Base-by-base conservation (phyloP, 306 rosid genomes). In the Sophora flavescens region DNA sequence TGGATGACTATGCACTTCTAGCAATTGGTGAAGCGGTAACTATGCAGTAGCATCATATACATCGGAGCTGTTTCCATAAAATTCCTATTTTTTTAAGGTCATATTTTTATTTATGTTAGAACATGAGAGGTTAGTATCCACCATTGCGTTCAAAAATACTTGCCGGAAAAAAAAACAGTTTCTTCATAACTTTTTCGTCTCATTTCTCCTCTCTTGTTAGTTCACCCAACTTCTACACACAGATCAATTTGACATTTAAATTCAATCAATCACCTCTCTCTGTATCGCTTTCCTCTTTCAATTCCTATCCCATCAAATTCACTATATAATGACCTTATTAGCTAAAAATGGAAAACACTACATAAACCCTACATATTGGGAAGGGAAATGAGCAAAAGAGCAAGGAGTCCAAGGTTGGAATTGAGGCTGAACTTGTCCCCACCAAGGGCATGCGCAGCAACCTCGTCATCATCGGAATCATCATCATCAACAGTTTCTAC, bases 161-260 rank as follows among this genome's bases (percentile, higher is more conserved):
- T 22, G 22, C 22, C 22, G 22, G 22, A 1, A 22, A 22, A 22
- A 22, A 22, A 22, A 22, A 22, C 22, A 22, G 1, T 22, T 22
- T 22, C 22, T 22, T 22, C 22, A 22, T 22, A 22, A 22, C 22
- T 1, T 22, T 22, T 7, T 1, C 11, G 11, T 62, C 38, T 28
- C 8, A 8, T 38, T n/a, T 18, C 54, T 38, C 30, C 9, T 12
- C 5, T 61, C 22, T 8, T 53, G 8, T 9, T 36, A 5, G 22
- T 67, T 60, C 68, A n/a, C 54, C 64, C 86, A 62, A 84, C 84
- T 76, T 71, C 56, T 58, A 30, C 72, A 48, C 51, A 33, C 78
- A 51, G 64, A 47, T 84, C 45, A 84, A 70, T 75, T 38, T 58
- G 33, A 28, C 67, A 63, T 57, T 70, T 32, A 75, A 63, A 41